These are phyloP conservation scores for Lasiodiplodia sp. DNA, from an alignment of 2,329 filamentous ascomycete species.

Conservation along the genomic window DNA sequence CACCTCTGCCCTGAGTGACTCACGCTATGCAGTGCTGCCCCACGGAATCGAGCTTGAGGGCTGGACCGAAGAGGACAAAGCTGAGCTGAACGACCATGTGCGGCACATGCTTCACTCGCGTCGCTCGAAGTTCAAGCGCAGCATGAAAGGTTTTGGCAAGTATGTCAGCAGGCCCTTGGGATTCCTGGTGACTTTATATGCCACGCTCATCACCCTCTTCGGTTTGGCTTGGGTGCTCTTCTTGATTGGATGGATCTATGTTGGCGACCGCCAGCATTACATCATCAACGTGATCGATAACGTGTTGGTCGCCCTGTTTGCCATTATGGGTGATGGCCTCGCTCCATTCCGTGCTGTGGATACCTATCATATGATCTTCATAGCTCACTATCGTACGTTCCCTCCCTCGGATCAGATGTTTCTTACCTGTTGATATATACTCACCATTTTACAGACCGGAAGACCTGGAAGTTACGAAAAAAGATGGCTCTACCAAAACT, in stretches of 20 bases:
- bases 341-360: slow-evolving; percentile 75
- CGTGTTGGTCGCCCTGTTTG: slow-evolving; percentile 65
- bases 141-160: slow-evolving; percentile 80
- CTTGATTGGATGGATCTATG: slow-evolving; percentile 84
- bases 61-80: slow-evolving; percentile 77
- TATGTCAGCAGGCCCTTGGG: slow-evolving; percentile 80
- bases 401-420: neutral
- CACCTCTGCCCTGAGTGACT: slow-evolving; percentile 68
- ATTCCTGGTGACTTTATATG: slow-evolving; percentile 84
- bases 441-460: slow-evolving; percentile 48
- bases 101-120: slow-evolving; percentile 86
- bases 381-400: slow-evolving; percentile 65
- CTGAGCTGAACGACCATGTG: slow-evolving; percentile 83
- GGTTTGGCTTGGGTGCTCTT: slow-evolving; percentile 91
- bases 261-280: slow-evolving; percentile 70
- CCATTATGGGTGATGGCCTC: slow-evolving; percentile 64
- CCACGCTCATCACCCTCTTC: slow-evolving; percentile 81
- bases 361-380: slow-evolving; percentile 82
- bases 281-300: slow-evolving; percentile 60
- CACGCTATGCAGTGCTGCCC: slow-evolving; percentile 80
- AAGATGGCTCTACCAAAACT: slow-evolving; percentile 65
- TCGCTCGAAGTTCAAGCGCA: slow-evolving; percentile 78
- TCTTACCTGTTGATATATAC: neutral
- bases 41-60: slow-evolving; percentile 75
- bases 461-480: slow-evolving; percentile 68